Conservation (phyloP, 371 early-diverging fungal genomes). For the Mucor sp. region DNA sequence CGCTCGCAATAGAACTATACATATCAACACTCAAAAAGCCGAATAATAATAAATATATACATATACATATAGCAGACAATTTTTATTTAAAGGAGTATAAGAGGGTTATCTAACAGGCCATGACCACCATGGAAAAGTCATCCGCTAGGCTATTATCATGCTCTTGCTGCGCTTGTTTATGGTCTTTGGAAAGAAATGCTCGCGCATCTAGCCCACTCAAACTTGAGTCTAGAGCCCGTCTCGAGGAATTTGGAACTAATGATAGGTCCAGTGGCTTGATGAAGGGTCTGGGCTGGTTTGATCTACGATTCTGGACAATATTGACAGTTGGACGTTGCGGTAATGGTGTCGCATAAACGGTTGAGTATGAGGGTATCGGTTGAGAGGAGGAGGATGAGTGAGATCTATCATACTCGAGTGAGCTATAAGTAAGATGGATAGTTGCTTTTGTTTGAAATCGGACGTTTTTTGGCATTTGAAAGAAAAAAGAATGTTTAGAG, state of each 20-base stretch:
- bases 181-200: background rate
- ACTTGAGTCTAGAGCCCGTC: background rate
- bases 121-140: background rate
- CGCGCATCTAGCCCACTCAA: background rate
- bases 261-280: background rate
- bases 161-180: background rate
- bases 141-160: background rate
- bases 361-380: background rate
- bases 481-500: background rate
- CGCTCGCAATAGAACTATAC: constrained; percentile 4
- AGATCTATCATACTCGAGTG: background rate
- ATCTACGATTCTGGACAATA: background rate
- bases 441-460: background rate
- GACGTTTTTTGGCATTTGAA: background rate
- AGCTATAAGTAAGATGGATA: background rate
- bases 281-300: background rate
- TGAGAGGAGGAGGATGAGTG: background rate
- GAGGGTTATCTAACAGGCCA: background rate
- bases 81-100: background rate
- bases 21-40: background rate
- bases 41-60: background rate
- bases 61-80: background rate
- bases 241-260: background rate
- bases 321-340: background rate
- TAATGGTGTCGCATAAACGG: background rate